These are phyloP conservation scores for Hermanozyma aechmeae DNA, from an alignment of 805 yeast genomes.

Conservation along the genomic window DNA sequence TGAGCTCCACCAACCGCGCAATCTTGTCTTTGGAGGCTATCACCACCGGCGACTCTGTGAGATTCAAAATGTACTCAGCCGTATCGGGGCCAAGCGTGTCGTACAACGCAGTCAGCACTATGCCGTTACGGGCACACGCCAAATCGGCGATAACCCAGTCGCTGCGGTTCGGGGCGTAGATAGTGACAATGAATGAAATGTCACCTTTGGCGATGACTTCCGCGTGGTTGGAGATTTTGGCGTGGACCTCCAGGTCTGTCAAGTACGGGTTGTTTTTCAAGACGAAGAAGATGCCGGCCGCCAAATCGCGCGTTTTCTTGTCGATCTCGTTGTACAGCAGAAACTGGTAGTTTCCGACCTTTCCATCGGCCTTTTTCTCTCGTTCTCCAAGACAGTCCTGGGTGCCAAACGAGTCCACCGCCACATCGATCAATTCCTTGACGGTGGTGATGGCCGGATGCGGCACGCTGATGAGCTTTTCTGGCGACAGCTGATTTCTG, in stretches of 20 bases:
- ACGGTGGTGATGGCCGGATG: conserved; percentile 8
- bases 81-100: conserved; percentile 42
- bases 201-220: too few species aligned
- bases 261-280: conserved; percentile 22
- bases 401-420: conserved; percentile 2
- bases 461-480: conserved; percentile 5
- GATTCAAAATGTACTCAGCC: conserved; percentile 49
- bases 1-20: conserved; percentile 4
- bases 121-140: conserved; percentile 48
- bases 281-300: conserved; percentile 9
- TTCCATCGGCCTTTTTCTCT: conserved; percentile 4
- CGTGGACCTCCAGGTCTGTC: conserved; percentile 15
- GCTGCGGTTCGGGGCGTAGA: conserved; percentile 48
- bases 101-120: conserved; percentile 17
- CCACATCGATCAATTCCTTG: conserved; percentile 5
- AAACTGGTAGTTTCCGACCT: conserved; percentile 6
- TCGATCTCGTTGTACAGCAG: conserved; percentile 4
- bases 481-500: conserved; percentile 6
- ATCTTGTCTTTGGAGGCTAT: conserved; percentile 15
- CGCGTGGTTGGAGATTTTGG: conserved; percentile 12
- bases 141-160: conserved; percentile 68
- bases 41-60: conserved; percentile 56
- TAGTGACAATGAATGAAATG: conserved; percentile 41
- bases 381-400: conserved; percentile 6
- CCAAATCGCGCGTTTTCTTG: conserved; percentile 4